These are phyloP conservation scores for Penicillium sp. DNA, from an alignment of 2,329 filamentous ascomycete genomes.

Conservation along the genomic window DNA sequence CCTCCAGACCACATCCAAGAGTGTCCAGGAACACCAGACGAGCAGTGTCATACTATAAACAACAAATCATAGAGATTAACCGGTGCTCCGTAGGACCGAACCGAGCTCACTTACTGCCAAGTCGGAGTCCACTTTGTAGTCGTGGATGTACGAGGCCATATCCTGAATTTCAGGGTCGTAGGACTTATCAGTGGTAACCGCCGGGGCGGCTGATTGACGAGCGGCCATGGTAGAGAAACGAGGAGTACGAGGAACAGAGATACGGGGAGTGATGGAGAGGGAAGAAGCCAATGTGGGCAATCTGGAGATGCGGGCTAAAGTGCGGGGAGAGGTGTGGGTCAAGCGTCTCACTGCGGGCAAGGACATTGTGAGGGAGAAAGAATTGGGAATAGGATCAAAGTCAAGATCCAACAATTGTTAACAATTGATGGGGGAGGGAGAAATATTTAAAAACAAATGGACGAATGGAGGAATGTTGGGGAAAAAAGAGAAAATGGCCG, in stretches of 20 bases:
- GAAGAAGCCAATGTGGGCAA: conserved; percentile 28
- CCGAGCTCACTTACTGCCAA: conserved; percentile 68
- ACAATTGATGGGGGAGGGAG: background rate
- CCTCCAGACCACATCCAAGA: conserved; percentile 93
- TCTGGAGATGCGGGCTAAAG: conserved; percentile 48
- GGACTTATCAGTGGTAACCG: conserved; percentile 47
- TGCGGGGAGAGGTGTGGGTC: conserved; percentile 43
- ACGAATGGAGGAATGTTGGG: conserved; percentile 9
- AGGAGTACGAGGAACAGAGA: conserved; percentile 23
- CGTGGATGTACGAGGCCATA: conserved; percentile 92
- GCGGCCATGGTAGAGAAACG: conserved; percentile 47
- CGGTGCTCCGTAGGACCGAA: background rate
- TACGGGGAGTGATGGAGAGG: conserved; percentile 20
- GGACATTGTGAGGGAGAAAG: conserved; percentile 41
- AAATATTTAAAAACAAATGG: conserved; percentile 17
- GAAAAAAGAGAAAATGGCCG: conserved; percentile 10
- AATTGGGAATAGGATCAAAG: conserved; percentile 28
- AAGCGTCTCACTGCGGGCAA: conserved; percentile 44
- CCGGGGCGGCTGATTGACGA: conserved; percentile 40
- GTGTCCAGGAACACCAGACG: conserved; percentile 97
- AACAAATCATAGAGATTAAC: conserved; percentile 4
- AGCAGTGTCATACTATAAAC: conserved; percentile 73
- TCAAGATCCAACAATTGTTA: background rate
- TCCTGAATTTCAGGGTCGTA: conserved; percentile 94
- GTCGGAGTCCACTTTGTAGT: conserved; percentile 85